Evolutionary conservation across 2,329 filamentous ascomycete genomes (phyloP), one percentile per base, ranked within the genome.

Genomic region (Penicillium occitanis): DNA sequence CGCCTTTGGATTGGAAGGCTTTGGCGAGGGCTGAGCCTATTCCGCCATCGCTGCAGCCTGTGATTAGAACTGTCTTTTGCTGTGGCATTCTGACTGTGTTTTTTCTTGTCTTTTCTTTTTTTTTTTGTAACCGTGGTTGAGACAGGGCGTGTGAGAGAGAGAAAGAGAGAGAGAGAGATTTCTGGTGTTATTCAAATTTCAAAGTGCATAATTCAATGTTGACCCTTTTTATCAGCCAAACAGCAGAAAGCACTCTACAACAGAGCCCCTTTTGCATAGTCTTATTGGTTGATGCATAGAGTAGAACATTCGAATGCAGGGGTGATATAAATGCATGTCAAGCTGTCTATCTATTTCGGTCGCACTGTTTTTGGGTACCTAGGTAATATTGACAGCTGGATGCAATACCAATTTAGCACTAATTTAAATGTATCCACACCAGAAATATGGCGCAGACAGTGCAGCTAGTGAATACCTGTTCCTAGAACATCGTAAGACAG

Each of bases 31-130:
- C 74, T 22, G 73, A 70, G 30, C 80, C 80, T 25, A 82, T 75
- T 1, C 80, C 79, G 19, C 78, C 78, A 8, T 68, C 68, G 64
- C 74, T 74, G 68, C 79, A 81, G 40, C 79, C 79, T 14, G 78
- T 81, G 42, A 81, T 78, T 14, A 81, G 73, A 25, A 76, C 72
- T 6, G 70, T 71, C 67, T 71, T 71, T 58, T 57, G 50, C 2
- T 57, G 51, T 25, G 25, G 3, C 48, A 51, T 51, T 1, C 22
- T 17, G 1, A 51, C 48, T 51, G 10, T 8, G 13, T 14, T 28
- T 28, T 17, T 0, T n/a, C n/a, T n/a, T n/a, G n/a, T 17, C 2
- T 30, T 4, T 25, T 25, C 3, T 8, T 5, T 14, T 28, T 28
- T 17, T 0, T 17, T 6, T 51, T 5, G 19, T 13, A 22, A 5